phyloP scores from a whole-genome alignment of 2,329 filamentous ascomycete species.

The Chaetoscypha palmicola region DNA sequence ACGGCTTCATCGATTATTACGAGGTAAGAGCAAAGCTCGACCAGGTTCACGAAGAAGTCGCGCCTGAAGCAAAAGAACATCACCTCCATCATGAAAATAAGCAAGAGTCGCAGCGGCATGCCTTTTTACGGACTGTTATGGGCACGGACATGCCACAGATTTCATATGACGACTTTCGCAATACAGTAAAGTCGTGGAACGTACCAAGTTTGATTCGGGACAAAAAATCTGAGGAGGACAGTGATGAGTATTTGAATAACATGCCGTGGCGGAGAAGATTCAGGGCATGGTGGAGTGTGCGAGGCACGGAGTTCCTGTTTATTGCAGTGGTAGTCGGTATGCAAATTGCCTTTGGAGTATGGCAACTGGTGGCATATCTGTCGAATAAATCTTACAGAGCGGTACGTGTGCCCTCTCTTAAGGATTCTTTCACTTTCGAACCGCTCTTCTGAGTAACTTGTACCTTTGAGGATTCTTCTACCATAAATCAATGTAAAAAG shows the following conservation, averaged over 20 bases:
- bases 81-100: constrained; percentile 35
- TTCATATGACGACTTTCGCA: constrained; percentile 39
- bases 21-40: constrained; percentile 49
- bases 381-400: constrained; percentile 38
- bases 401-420: too few species aligned
- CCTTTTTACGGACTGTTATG: constrained; percentile 45
- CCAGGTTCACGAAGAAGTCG: constrained; percentile 43
- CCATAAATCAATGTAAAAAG: too few species aligned
- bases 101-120: constrained; percentile 39
- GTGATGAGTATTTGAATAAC: constrained; percentile 38
- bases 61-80: constrained; percentile 39
- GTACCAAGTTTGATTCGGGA: constrained; percentile 43
- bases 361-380: constrained; percentile 49
- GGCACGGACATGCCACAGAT: constrained; percentile 37
- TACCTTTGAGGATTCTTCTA: too few species aligned
- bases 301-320: constrained; percentile 46
- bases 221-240: constrained; percentile 39
- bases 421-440: too few species aligned
- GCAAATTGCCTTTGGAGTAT: constrained; percentile 45
- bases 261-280: constrained; percentile 40
- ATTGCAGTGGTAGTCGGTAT: constrained; percentile 40
- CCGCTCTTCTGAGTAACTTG: too few species aligned
- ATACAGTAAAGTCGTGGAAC: constrained; percentile 39
- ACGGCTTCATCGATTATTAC: constrained; percentile 45
- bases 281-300: constrained; percentile 48